These are phyloP conservation scores for Brassica balearica DNA, from an alignment of 441 rosid genomes.

Conservation along the genomic window DNA sequence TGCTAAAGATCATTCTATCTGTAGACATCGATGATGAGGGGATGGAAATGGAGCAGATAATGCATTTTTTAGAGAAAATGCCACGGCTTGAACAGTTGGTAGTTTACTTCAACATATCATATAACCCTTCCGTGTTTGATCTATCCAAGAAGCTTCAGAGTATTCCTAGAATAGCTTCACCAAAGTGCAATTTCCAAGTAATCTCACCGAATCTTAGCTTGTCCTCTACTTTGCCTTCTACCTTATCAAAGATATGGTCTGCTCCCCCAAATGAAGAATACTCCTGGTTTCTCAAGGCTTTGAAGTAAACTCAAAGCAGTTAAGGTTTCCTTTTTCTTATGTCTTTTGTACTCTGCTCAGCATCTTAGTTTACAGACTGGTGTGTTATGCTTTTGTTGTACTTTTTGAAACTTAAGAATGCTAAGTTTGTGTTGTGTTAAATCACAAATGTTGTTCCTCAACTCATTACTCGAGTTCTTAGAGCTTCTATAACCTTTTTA, in stretches of 20 bases:
- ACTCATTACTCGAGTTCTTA: neutral
- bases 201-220: slow-evolving; percentile 33
- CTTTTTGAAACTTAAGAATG: neutral
- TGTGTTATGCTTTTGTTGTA: slow-evolving; percentile 5
- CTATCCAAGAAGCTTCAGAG: slow-evolving; percentile 38
- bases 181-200: slow-evolving; percentile 31
- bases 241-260: slow-evolving; percentile 11
- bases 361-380: slow-evolving; percentile 6
- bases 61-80: slow-evolving; percentile 34
- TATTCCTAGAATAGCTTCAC: slow-evolving; percentile 20
- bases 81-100: slow-evolving; percentile 26
- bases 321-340: neutral
- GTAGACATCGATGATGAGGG: neutral
- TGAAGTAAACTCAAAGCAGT: slow-evolving; percentile 7
- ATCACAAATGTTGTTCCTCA: neutral
- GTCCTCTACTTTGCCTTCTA: slow-evolving; percentile 17
- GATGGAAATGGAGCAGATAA: slow-evolving; percentile 19
- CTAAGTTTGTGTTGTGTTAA: neutral
- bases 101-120: slow-evolving; percentile 14
- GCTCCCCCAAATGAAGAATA: slow-evolving; percentile 16
- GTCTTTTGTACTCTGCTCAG: neutral
- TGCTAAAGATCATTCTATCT: slow-evolving; percentile 16
- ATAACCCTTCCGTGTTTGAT: slow-evolving; percentile 26
- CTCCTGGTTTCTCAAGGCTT: slow-evolving; percentile 5
- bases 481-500: neutral